Percentiles rank a stretch among this genome's conserved stretches.
These are phyloP conservation scores for Drechslerella dactyloides DNA, from an alignment of 2,329 filamentous ascomycete species.

Conservation along the genomic window DNA sequence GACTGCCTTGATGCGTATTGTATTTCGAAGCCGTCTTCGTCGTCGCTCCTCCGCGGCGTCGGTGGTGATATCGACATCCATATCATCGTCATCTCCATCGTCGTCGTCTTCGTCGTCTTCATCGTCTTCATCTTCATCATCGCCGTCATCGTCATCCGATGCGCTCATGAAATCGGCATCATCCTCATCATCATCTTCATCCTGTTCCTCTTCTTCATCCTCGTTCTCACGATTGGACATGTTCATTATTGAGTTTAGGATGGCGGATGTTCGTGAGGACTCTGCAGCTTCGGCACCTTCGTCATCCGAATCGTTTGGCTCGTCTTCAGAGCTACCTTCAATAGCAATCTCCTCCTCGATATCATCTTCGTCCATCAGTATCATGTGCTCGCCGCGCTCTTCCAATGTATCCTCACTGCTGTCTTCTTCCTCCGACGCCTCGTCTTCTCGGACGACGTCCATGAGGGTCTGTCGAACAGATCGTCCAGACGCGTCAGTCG, in stretches of 20 bases:
- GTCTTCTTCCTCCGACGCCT: conserved; percentile 22
- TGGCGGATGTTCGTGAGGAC: conserved; percentile 26
- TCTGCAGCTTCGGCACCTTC: neutral
- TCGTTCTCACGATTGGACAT: conserved; percentile 17
- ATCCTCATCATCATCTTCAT: conserved; percentile 10
- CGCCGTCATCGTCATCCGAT: conserved; percentile 52
- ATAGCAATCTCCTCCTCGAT: conserved; percentile 43
- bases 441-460: conserved; percentile 47
- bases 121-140: conserved; percentile 55
- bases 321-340: conserved; percentile 4
- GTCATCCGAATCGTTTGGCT: neutral
- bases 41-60: conserved; percentile 33
- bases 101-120: conserved; percentile 56
- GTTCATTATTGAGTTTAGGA: conserved; percentile 28
- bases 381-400: conserved; percentile 53
- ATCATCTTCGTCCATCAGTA: conserved; percentile 50
- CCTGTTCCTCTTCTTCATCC: too few species aligned
- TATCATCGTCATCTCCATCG: conserved; percentile 40
- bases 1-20: conserved; percentile 37
- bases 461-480: conserved; percentile 51
- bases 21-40: conserved; percentile 30
- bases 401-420: conserved; percentile 53
- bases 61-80: conserved; percentile 39
- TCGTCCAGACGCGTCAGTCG: conserved; percentile 38
- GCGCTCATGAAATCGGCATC: conserved; percentile 30